Evolutionary conservation across 306 rosid genomes (phyloP).

Genomic region (Lablab purpureus): DNA sequence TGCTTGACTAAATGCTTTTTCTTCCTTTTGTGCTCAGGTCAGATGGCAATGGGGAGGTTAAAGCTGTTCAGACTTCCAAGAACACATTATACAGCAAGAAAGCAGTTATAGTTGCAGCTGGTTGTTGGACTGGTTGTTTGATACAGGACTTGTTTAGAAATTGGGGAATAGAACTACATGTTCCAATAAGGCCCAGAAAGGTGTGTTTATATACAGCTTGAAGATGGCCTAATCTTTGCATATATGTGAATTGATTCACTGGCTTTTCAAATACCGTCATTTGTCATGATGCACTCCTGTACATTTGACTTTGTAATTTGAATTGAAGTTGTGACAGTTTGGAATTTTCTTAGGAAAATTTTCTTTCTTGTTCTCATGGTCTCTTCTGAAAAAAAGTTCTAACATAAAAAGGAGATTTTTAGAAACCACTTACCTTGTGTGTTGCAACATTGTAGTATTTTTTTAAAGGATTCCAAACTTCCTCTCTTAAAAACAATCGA

Average conservation of each 20-base stretch:
- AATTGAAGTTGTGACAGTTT: slow-evolving; percentile 3
- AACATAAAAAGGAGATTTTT: background rate
- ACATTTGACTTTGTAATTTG: background rate
- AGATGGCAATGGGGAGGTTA: slow-evolving; percentile 58
- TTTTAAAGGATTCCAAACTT: background rate
- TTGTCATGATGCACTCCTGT: slow-evolving; percentile 24
- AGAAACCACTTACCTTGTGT: no score
- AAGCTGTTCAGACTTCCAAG: slow-evolving; percentile 70
- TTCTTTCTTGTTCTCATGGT: background rate
- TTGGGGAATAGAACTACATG: slow-evolving; percentile 65
- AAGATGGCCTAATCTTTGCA: slow-evolving; percentile 33
- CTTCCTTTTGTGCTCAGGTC: slow-evolving; percentile 58
- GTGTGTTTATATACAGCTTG: slow-evolving; percentile 51
- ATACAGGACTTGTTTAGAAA: slow-evolving; percentile 68
- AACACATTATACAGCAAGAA: slow-evolving; percentile 68
- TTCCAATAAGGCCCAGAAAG: slow-evolving; percentile 91
- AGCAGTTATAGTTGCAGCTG: slow-evolving; percentile 86
- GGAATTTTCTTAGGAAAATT: slow-evolving; percentile 1
- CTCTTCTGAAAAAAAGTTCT: slow-evolving; percentile 12
- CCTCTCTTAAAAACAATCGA: slow-evolving; percentile 3
- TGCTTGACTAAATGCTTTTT: slow-evolving; percentile 34
- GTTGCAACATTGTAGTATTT: background rate
- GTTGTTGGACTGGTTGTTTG: slow-evolving; percentile 96
- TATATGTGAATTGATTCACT: slow-evolving; percentile 30
- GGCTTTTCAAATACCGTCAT: slow-evolving; percentile 24